These are phyloP conservation scores for Russula compacta DNA, from an alignment of 768 basidiomycete species.

Conservation along the genomic window DNA sequence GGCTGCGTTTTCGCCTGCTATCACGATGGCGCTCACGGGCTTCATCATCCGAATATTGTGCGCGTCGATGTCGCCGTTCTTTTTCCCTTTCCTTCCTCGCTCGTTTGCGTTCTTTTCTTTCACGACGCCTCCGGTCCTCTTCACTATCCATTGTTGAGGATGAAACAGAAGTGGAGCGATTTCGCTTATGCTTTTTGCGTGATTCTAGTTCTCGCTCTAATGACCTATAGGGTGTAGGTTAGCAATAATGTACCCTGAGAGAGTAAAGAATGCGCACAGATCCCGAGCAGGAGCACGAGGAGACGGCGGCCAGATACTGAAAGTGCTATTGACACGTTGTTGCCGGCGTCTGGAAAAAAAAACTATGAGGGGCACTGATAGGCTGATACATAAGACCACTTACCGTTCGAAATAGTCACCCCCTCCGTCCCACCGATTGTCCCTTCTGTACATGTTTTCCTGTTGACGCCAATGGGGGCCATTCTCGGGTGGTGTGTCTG, in stretches of 20 bases:
- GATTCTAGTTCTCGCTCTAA: conserved; percentile 43
- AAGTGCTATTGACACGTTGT: conserved; percentile 48
- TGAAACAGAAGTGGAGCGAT: conserved; percentile 36
- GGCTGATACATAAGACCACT: conserved; percentile 20
- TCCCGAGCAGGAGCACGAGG: conserved; percentile 57
- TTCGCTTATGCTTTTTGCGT: conserved; percentile 45
- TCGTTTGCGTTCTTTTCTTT: conserved; percentile 54
- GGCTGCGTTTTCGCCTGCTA: conserved; percentile 27
- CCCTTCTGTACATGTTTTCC: conserved; percentile 39
- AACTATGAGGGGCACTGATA: background rate
- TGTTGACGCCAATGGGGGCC: conserved; percentile 38
- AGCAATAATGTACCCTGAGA: background rate
- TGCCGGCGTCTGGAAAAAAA: conserved; percentile 49
- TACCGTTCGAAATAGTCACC: conserved; percentile 65
- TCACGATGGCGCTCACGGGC: conserved; percentile 20
- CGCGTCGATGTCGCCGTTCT: conserved; percentile 27
- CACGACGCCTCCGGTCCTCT: conserved; percentile 46
- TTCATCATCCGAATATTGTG: conserved; percentile 25
- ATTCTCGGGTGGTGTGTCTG: conserved; percentile 19
- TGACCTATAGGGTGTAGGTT: conserved; percentile 34
- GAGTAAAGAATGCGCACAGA: conserved; percentile 35
- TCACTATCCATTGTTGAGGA: conserved; percentile 38
- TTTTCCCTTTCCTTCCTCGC: conserved; percentile 40
- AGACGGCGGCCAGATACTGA: conserved; percentile 76
- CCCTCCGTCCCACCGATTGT: conserved; percentile 31